Conservation (phyloP, 352 stramenopile genomes). For the Saprolegnia diclina region DNA sequence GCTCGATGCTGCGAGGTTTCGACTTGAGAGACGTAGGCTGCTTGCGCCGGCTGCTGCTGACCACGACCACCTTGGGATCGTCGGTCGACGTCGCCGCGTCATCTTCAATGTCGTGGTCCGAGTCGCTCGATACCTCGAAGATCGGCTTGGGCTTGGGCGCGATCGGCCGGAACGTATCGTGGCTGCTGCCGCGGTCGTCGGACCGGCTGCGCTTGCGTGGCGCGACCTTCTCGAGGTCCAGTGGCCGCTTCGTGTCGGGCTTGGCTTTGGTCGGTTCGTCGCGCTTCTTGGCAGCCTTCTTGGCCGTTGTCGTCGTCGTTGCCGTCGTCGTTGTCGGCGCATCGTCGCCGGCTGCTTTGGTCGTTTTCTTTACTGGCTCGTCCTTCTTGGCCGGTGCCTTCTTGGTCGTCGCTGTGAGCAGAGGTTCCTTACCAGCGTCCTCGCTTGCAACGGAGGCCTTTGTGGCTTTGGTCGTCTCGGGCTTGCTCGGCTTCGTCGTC, state of each 20-base stretch:
- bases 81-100: not conserved
- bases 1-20: slow-evolving; percentile 13
- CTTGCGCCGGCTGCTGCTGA: not conserved
- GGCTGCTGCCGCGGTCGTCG: slow-evolving; percentile 1
- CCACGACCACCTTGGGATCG: no score
- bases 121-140: slow-evolving; percentile 5
- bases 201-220: not conserved
- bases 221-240: slow-evolving; percentile 1
- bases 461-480: no score
- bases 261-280: slow-evolving; percentile 5
- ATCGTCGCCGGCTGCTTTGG: no score
- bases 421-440: no score
- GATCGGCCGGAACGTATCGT: slow-evolving; percentile 5
- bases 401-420: no score
- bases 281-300: not conserved
- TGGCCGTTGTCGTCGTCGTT: not conserved
- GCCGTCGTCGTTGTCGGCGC: not conserved
- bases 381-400: not conserved
- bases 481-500: no score
- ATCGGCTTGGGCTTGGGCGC: slow-evolving; percentile 12
- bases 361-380: not conserved
- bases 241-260: not conserved
- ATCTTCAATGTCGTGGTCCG: slow-evolving; percentile 5
- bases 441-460: no score
- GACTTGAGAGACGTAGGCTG: slow-evolving; percentile 8